phyloP scores from a whole-genome alignment of 345 rosid genomes.

The Geranium rotundifolium region DNA sequence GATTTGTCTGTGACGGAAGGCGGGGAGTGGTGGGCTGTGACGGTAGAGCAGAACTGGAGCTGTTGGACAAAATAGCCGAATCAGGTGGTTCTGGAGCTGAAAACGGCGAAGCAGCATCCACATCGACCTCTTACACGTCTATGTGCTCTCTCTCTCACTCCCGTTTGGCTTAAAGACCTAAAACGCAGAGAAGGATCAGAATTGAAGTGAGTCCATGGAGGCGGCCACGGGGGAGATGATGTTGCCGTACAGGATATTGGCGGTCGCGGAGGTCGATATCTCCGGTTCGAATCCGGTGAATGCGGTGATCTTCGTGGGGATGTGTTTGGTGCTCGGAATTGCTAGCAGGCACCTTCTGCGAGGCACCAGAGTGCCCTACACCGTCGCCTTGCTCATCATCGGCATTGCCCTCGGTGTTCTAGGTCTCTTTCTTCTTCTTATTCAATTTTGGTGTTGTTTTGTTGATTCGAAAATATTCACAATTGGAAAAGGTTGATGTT shows the following conservation, averaged over 20 bases:
- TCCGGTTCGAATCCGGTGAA: slow-evolving; percentile 33
- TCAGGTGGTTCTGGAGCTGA: background rate
- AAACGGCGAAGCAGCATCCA: background rate
- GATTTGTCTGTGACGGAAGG: background rate
- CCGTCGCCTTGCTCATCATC: slow-evolving; percentile 77
- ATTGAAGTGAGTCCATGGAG: slow-evolving; percentile 14
- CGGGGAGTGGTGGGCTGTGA: background rate
- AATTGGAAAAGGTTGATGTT: background rate
- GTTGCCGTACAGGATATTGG: slow-evolving; percentile 13
- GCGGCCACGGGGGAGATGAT: slow-evolving; percentile 7
- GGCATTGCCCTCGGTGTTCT: slow-evolving; percentile 82
- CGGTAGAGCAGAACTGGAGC: background rate
- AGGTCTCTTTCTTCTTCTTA: slow-evolving; percentile 24
- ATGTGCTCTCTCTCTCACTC: background rate
- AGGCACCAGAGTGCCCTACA: slow-evolving; percentile 89
- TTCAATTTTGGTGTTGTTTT: background rate
- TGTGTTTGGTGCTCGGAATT: slow-evolving; percentile 67
- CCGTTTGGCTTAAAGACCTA: background rate
- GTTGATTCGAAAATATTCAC: background rate
- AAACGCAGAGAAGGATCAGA: background rate
- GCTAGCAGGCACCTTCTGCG: slow-evolving; percentile 66
- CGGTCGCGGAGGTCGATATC: slow-evolving; percentile 9
- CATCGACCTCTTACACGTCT: background rate
- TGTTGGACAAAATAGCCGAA: background rate
- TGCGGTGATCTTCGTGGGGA: slow-evolving; percentile 71